Conservation (phyloP, 345 rosid genomes). For the Syzygium oleosum region DNA sequence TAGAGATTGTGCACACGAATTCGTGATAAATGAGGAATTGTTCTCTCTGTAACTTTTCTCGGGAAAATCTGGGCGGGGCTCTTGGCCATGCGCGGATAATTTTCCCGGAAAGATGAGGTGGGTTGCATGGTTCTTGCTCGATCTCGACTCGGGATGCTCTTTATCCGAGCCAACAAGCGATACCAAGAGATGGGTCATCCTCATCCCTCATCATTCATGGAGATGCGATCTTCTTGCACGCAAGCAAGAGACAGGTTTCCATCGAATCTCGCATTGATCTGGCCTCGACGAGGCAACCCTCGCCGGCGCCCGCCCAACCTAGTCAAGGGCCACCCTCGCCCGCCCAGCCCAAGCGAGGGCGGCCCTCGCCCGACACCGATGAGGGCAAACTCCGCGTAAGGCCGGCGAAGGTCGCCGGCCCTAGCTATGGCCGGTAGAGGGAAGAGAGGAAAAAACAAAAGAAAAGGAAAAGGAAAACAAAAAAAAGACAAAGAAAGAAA, state of each 20-base stretch:
- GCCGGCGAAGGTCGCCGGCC: too few relatives aligned
- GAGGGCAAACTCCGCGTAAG: too few relatives aligned
- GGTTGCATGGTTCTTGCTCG: rapidly evolving
- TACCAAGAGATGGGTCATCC: background rate
- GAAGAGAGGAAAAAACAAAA: too few relatives aligned
- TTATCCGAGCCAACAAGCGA: background rate
- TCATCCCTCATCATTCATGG: background rate
- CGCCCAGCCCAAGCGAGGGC: too few relatives aligned
- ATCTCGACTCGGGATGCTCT: background rate
- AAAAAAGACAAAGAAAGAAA: too few relatives aligned
- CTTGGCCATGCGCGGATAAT: background rate
- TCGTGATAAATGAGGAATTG: background rate
- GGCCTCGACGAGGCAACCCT: background rate
- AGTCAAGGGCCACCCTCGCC: too few relatives aligned
- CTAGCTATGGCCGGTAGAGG: too few relatives aligned
- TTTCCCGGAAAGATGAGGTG: background rate
- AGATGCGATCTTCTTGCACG: too few relatives aligned
- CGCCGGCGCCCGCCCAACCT: too few relatives aligned
- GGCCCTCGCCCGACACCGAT: too few relatives aligned
- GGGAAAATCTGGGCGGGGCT: background rate
- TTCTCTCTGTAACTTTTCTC: background rate
- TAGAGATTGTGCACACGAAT: background rate
- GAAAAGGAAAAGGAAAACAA: too few relatives aligned
- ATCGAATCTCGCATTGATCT: background rate
- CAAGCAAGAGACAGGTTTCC: background rate